A percentile compares a stretch with the other conserved stretches of the same genome.
phyloP scores from a whole-genome alignment of 805 yeast genomes.

The Wickerhamomyces pijperi region DNA sequence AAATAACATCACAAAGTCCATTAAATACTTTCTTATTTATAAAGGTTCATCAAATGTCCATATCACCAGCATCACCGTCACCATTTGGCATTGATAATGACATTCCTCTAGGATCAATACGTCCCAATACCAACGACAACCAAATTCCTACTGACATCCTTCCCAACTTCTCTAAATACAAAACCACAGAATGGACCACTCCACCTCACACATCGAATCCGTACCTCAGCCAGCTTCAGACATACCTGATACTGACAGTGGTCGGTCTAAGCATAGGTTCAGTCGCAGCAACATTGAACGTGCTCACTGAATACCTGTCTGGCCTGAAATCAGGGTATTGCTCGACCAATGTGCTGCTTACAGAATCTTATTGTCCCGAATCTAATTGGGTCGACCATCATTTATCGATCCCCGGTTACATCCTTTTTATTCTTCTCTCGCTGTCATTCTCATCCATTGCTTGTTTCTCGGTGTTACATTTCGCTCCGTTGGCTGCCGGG shows the following conservation, averaged over 20 bases:
- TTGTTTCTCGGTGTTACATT: conserved; percentile 53
- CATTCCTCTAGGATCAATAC: too few species aligned
- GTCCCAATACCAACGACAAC: too few species aligned
- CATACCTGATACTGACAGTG: conserved; percentile 61
- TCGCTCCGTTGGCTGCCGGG: conserved; percentile 91
- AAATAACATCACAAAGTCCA: too few species aligned
- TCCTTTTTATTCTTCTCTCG: conserved; percentile 49
- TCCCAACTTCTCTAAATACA: not conserved
- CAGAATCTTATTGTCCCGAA: conserved; percentile 55
- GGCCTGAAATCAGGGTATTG: conserved; percentile 76
- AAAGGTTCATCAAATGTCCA: too few species aligned
- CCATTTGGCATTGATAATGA: too few species aligned
- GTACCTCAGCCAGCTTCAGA: not conserved
- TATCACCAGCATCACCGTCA: too few species aligned
- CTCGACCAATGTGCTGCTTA: conserved; percentile 53
- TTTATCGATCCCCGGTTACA: conserved; percentile 32
- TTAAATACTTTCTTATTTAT: too few species aligned
- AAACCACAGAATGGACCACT: not conserved
- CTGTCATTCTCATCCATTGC: conserved; percentile 51
- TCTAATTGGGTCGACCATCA: conserved; percentile 56
- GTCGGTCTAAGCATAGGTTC: conserved; percentile 74
- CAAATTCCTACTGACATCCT: too few species aligned
- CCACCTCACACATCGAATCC: not conserved
- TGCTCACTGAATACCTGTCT: conserved; percentile 80
- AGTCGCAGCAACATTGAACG: conserved; percentile 72